Base-by-base conservation (phyloP, 2,329 filamentous ascomycete genomes). In the Aulographum hederae region DNA sequence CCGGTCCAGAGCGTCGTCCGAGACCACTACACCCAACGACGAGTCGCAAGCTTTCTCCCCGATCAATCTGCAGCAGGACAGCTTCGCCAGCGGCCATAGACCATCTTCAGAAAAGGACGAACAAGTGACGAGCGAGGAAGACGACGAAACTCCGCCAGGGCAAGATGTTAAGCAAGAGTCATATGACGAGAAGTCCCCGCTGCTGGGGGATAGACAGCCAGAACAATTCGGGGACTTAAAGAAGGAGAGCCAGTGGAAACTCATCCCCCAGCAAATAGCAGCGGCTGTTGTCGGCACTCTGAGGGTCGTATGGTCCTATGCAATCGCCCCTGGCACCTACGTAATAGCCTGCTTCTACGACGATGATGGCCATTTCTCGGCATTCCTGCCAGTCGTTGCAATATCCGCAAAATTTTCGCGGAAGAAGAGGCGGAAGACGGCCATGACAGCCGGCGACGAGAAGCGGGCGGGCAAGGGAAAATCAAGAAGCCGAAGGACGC, bases 261-360 rank as follows among this genome's bases (percentile, higher is more conserved):
- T 61, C 20, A 57, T 81, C 38, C 73, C 79, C 13, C 68, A 73
- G 51, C 71, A 73, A 43, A 65, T 94, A 37, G 73, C 73, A 26
- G 67, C 69, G 35, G 71, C 73, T 36, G 59, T 94, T 35, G 65
- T 86, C 37, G 73, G 77, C 42, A 78, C 80, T 4, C 63, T 92
- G 43, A 73, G 74, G 41, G 79, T 80, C 58, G 63, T 94, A 29
- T 56, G 93, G 34, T 76, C 78, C 31, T 79, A 80, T 11, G 57
- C 95, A 37, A 69, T 78, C 17, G 73, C 78, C 15, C 86, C 86
- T 1, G 79, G 76, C 13, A 68, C 84, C 31, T 94, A 86, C 54
- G 56, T 93, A 34, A 70, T 85, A 37, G 76, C 79, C 40, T 84
- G 69, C 48, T 77, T 95, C 44, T 86, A 79, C 56, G 75, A 91